phyloP scores from a whole-genome alignment of 208 protist species.

The Acanthamoeba sp. region DNA sequence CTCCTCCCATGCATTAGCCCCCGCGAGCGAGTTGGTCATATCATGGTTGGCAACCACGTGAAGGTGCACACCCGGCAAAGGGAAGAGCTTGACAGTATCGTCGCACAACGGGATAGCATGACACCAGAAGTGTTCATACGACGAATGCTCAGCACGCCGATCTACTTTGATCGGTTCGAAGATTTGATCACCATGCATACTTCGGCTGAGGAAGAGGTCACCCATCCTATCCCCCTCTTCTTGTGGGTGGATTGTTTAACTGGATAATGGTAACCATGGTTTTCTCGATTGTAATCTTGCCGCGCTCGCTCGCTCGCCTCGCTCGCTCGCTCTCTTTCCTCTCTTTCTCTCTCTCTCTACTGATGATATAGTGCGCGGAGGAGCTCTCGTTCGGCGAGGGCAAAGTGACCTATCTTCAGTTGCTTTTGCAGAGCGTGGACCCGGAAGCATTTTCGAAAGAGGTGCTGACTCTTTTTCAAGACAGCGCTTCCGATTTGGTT shows the following conservation, averaged over 20 bases:
- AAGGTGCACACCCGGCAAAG: not conserved
- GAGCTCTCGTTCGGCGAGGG: not conserved
- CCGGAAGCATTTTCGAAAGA: not conserved
- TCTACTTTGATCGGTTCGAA: constrained; percentile 18
- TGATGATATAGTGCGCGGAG: not conserved
- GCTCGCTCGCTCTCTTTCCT: no score
- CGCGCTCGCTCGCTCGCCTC: no score
- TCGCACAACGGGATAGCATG: not conserved
- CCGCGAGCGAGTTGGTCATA: no score
- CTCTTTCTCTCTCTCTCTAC: not conserved
- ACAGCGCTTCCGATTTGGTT: not conserved
- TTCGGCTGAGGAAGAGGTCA: not conserved
- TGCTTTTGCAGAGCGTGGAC: not conserved
- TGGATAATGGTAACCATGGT: no score
- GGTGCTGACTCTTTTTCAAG: constrained; percentile 8
- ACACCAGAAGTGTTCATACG: not conserved
- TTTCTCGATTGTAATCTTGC: no score
- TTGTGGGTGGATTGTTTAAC: no score
- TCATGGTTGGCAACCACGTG: not conserved
- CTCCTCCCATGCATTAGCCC: no score
- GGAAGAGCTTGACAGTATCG: not conserved
- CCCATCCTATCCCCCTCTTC: no score
- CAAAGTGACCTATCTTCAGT: not conserved
- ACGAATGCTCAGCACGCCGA: not conserved
- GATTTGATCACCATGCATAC: constrained; percentile 40